Base-by-base conservation (phyloP, 2,329 filamentous ascomycete genomes). In the Annulohypoxylon truncatum region DNA sequence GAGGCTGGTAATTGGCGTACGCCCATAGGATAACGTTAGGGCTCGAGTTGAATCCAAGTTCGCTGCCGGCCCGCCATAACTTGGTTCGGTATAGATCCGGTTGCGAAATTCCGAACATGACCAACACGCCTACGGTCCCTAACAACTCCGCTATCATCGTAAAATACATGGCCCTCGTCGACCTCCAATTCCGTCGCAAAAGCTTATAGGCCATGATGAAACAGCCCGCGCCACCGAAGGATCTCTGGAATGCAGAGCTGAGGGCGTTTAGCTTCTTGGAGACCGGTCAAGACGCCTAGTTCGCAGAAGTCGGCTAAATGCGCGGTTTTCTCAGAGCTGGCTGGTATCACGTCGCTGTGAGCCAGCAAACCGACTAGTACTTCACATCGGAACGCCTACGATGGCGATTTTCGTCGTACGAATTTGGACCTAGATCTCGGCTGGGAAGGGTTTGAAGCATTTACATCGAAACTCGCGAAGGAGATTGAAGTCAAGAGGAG, bases 21-120 rank as follows among this genome's bases (percentile, higher is more conserved):
- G 90, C 89, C 77, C 92, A 94, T 31, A 93, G 78, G 15, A 92
- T 82, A 73, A 90, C 86, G 66, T 81, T 84, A 12, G 92, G 91
- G 71, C 88, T 89, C 66, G 90, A 93, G 79, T 94, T 94, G 82
- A 91, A 92, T 66, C 87, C 86, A 75, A 91, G 82, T 57, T 90
- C 84, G 64, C 83, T 88, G 68, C 92, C 92, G 72, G 93, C 88
- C 74, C 85, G 82, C 92, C 92, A 95, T 73, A 94, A 81, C 70
- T 85, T 86, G 7, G 88, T 89, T 48, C 92, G 87, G 78, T 90
- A 94, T 57, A 89, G 83, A 76, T 94, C 86, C 13, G 92, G 91
- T 71, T 91, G 89, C 31, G 91, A 86, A 73, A 94, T 88, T 71
- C 88, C 91, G 76, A 91, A 92, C 55, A 94, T 83, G 35, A 91